Evolutionary conservation across 306 rosid species (phyloP).

Genomic region (Sicyos edulis): DNA sequence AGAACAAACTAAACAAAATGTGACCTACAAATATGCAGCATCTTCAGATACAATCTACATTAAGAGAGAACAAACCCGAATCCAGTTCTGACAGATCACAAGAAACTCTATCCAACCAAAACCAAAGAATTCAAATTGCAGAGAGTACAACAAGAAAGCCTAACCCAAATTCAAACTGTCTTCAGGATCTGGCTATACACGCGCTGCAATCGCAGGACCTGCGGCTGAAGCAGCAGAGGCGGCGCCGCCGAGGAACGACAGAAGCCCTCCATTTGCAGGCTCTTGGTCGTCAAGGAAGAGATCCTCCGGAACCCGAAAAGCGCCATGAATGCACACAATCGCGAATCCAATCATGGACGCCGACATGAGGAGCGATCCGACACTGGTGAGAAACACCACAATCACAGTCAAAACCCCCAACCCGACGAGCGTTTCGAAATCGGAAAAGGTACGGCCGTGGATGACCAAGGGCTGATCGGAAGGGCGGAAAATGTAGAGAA

Average conservation of each 20-base stretch:
- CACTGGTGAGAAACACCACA: slow-evolving; percentile 73
- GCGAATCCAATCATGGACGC: slow-evolving; percentile 67
- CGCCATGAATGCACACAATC: slow-evolving; percentile 67
- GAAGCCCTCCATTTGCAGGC: slow-evolving; percentile 59
- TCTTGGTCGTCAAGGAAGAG: slow-evolving; percentile 88
- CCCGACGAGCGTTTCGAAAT: slow-evolving; percentile 64
- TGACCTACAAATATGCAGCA: slow-evolving; percentile 12
- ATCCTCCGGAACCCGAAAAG: slow-evolving; percentile 84
- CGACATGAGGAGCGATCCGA: slow-evolving; percentile 86
- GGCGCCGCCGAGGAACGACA: slow-evolving; percentile 83
- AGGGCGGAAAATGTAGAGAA: slow-evolving; percentile 72
- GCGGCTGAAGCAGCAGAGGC: slow-evolving; percentile 54
- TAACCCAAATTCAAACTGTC: slow-evolving; percentile 40
- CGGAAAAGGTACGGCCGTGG: slow-evolving; percentile 68
- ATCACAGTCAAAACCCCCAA: slow-evolving; percentile 53
- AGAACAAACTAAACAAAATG: background rate
- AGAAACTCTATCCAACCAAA: background rate
- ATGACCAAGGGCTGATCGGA: slow-evolving; percentile 80
- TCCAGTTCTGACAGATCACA: background rate
- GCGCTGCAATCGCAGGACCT: slow-evolving; percentile 45
- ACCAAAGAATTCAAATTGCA: slow-evolving; percentile 17
- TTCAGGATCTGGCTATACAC: slow-evolving; percentile 41
- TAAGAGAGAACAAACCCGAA: background rate
- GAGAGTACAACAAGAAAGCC: slow-evolving; percentile 20
- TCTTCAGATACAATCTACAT: slow-evolving; percentile 30